Conservation (phyloP, 257 asterid genomes). For the Solanum stenotomum region DNA sequence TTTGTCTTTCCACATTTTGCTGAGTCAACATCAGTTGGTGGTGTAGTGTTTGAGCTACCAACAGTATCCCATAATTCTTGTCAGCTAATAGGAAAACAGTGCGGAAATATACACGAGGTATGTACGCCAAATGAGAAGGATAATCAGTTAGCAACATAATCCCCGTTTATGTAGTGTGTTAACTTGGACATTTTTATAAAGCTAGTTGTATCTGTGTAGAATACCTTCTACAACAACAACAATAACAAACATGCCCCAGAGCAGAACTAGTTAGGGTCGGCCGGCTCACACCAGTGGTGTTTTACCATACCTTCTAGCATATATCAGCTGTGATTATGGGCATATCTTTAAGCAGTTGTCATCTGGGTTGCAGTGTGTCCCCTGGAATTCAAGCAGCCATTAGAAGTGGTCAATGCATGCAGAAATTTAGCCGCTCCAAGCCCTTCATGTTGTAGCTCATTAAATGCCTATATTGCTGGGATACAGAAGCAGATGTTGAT, state of each 20-base stretch:
- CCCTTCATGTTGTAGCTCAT: slow-evolving; percentile 85
- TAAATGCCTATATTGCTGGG: slow-evolving; percentile 58
- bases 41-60: background rate
- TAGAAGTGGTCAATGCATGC: slow-evolving; percentile 77
- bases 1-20: background rate
- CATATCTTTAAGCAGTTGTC: background rate
- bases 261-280: background rate
- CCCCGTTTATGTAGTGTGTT: background rate
- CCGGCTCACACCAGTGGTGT: background rate
- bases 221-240: background rate
- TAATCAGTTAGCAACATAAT: background rate
- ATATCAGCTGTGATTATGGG: background rate
- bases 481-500: slow-evolving; percentile 86
- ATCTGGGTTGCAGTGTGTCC: slow-evolving; percentile 65
- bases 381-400: slow-evolving; percentile 64
- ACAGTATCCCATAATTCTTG: background rate
- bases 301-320: background rate
- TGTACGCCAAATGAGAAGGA: background rate
- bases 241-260: background rate
- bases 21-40: background rate
- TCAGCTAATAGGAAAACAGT: background rate
- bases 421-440: slow-evolving; percentile 64
- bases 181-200: background rate
- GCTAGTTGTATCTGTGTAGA: background rate
- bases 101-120: background rate